Percentiles rank a stretch among this genome's conserved stretches.
Conservation (phyloP, 1,139 yeast genomes). For the Trichomonascaceae sp. region DNA sequence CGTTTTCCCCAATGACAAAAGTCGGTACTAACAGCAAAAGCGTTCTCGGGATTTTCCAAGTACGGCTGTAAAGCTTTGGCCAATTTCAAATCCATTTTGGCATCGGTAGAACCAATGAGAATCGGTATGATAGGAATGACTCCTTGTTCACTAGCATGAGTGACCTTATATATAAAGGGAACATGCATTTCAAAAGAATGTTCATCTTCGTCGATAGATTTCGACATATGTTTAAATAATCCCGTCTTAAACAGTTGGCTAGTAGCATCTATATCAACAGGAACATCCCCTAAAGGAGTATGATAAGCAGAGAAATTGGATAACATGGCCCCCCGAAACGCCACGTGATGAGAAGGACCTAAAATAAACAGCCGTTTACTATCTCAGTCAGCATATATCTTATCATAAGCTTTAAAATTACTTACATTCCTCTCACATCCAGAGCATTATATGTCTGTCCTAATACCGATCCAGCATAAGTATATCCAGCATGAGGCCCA, state of each 20-base stretch:
- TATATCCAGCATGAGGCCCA: constrained; percentile 86
- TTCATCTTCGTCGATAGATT: constrained; percentile 68
- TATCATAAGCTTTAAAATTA: not conserved
- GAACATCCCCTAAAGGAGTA: constrained; percentile 76
- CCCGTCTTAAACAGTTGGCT: constrained; percentile 34
- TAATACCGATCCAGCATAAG: constrained; percentile 71
- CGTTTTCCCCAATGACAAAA: constrained; percentile 95
- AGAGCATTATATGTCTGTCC: constrained; percentile 73
- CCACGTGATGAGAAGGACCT: constrained; percentile 95
- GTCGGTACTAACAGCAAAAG: constrained; percentile 81
- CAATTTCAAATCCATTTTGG: constrained; percentile 40
- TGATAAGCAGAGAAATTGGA: constrained; percentile 52
- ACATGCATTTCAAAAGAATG: constrained; percentile 95
- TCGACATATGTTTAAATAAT: constrained; percentile 52
- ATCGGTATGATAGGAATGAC: constrained; percentile 60
- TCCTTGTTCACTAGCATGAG: constrained; percentile 35
- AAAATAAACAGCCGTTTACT: constrained; percentile 64
- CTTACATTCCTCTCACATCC: constrained; percentile 47
- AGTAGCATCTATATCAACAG: constrained; percentile 48
- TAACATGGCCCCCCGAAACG: constrained; percentile 56
- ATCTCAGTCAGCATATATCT: not conserved
- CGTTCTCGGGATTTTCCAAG: constrained; percentile 49
- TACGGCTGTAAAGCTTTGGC: constrained; percentile 50
- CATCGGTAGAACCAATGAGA: constrained; percentile 61
- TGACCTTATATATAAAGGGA: constrained; percentile 58